Base-by-base conservation (phyloP, 805 yeast species). In the Teunomyces tritomae region DNA sequence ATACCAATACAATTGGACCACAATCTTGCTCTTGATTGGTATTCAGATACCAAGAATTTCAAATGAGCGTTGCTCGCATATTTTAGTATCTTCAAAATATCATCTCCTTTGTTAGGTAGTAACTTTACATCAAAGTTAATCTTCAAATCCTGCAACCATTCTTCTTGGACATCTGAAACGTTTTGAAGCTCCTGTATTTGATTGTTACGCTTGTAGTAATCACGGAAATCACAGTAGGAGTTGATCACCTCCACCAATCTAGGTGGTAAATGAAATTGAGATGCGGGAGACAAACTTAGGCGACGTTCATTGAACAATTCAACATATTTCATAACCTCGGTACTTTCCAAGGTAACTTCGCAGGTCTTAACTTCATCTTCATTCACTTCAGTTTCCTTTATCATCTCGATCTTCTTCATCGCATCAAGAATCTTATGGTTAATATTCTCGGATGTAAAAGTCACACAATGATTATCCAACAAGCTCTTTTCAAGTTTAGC, bases 281-380 rank as follows among this genome's bases (percentile, higher is more conserved):
- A 91, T 45, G 90, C 80, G 0, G 99, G 97, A 1, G 98, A 91
- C 0, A 89, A 78, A 3, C 96, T 88, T 26, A 92, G 67, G 3
- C 82, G 68, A 50, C 89, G 69, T n/a, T 70, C 69, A 13, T 72
- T 62, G 44, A 83, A 71, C 13, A 67, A 53, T 33, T 59, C 58
- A 24, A 72, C 56, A 48, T 71, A 73, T 45, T 68, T 65, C 13
- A 56, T 53, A 1, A 71, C 67, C 36, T 72, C 76, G 20, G 57
- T 56, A 26, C 56, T 62, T 29, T 67, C 70, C 28, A 69, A 57
- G 9, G 60, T 43, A 11, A 51, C 37, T 14, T 62, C 61, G 29
- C 62, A 57, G 9, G 46, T 28, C 11, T 43, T 40, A 16, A 45
- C 49, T 13, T 47, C 45, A 14, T 57, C 58, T 8, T 52, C 57